Evolutionary conservation across 805 yeast species (phyloP).

Genomic region (Schizosaccharomyces osmophilus): DNA sequence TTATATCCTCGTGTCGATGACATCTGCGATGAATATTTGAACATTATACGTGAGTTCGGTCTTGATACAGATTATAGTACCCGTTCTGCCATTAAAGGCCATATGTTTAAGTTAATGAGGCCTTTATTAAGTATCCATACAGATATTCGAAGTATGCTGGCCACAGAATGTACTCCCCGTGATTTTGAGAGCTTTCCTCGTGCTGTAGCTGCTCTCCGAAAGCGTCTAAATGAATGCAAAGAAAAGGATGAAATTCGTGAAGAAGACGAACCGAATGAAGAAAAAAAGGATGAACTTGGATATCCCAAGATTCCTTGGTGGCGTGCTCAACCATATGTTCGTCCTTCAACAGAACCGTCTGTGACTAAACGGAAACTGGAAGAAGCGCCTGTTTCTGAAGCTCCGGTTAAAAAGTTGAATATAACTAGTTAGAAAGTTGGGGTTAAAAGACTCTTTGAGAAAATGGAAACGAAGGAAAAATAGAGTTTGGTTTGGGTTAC

Average conservation of each 20-base stretch:
- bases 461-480: too few species aligned
- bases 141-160: background rate
- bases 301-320: background rate
- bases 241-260: background rate
- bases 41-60: slow-evolving; percentile 26
- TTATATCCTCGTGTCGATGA: slow-evolving; percentile 71
- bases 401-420: background rate
- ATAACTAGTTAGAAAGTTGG: background rate
- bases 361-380: background rate
- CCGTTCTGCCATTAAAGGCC: background rate
- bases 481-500: too few species aligned
- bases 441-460: background rate
- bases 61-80: background rate
- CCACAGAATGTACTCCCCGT: background rate
- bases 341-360: background rate
- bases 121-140: background rate
- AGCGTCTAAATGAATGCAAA: background rate
- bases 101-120: background rate
- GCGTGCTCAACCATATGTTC: slow-evolving; percentile 7
- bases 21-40: slow-evolving; percentile 66
- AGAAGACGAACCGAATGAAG: background rate
- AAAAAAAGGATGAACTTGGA: background rate
- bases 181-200: background rate
- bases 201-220: background rate
- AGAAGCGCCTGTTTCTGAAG: background rate